Percentiles rank a stretch among this genome's conserved stretches.
Conservation (phyloP, 257 asterid species). For the Mitragyna speciosa region DNA sequence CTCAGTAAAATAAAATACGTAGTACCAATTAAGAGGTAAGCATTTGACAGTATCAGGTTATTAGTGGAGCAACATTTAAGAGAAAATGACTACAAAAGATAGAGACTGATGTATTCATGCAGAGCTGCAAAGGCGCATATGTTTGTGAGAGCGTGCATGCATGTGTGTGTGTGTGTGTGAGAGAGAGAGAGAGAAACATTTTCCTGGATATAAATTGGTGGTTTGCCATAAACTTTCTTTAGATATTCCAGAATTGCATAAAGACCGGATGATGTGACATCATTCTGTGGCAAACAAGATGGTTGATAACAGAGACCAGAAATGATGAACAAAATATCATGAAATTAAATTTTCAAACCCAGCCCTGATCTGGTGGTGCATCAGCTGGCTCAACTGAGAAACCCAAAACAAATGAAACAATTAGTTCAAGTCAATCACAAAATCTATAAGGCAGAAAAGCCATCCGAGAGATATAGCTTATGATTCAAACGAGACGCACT, state of each 20-base stretch:
- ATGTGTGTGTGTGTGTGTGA: background rate
- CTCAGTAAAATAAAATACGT: background rate
- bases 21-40: background rate
- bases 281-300: conserved; percentile 14
- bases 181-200: conserved; percentile 26
- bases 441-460: too few relatives aligned
- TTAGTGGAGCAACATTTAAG: background rate
- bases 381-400: conserved; percentile 4
- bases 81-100: background rate
- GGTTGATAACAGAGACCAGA: background rate
- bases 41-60: background rate
- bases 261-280: conserved; percentile 39
- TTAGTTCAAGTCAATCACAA: background rate
- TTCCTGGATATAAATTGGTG: conserved; percentile 50
- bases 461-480: too few relatives aligned
- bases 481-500: too few relatives aligned
- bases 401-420: background rate
- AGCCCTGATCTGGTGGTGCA: conserved; percentile 14
- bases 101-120: background rate
- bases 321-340: background rate
- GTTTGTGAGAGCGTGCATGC: too few relatives aligned
- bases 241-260: conserved; percentile 35
- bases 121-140: too few relatives aligned
- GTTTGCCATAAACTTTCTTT: conserved; percentile 51
- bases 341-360: background rate